A percentile compares a stretch with the other conserved stretches of the same genome.
Conservation (phyloP, 257 asterid species). For the Cordia subcordata region DNA sequence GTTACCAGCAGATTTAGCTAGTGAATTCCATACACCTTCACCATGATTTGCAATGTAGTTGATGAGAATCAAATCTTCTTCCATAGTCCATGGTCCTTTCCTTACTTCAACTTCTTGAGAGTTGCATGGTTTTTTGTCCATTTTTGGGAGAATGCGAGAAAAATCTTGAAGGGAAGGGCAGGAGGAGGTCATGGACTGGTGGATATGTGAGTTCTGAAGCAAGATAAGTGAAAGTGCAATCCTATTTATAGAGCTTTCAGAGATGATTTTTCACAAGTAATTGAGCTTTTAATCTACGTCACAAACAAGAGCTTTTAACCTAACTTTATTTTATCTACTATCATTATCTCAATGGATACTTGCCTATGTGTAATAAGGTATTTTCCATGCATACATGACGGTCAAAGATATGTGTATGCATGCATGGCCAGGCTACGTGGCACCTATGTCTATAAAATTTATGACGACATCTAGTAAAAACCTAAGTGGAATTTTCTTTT, state of each 20-base stretch:
- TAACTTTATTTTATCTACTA: constrained; percentile 26
- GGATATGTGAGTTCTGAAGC: constrained; percentile 23
- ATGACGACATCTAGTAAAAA: too few relatives aligned
- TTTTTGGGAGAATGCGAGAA: not conserved
- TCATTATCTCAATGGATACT: not conserved
- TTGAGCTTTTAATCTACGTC: constrained; percentile 26
- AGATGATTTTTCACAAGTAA: too few relatives aligned
- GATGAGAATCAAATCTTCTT: constrained; percentile 90
- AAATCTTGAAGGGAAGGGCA: not conserved
- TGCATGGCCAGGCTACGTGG: too few relatives aligned
- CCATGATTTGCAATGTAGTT: constrained; percentile 95
- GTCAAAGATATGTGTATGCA: too few relatives aligned
- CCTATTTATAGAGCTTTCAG: constrained; percentile 59
- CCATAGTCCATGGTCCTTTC: constrained; percentile 99
- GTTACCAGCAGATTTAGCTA: constrained; percentile 89
- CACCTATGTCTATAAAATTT: too few relatives aligned
- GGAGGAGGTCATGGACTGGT: constrained; percentile 12
- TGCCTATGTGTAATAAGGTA: too few relatives aligned
- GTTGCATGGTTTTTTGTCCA: constrained; percentile 64
- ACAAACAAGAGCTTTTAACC: constrained; percentile 45
- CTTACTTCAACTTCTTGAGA: constrained; percentile 77
- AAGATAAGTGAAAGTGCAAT: constrained; percentile 34
- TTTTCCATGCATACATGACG: too few relatives aligned
- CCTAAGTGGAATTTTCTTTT: too few relatives aligned
- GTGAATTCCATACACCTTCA: constrained; percentile 95